Base-by-base conservation (phyloP, 768 basidiomycete genomes). In the Trametes cubensis region DNA sequence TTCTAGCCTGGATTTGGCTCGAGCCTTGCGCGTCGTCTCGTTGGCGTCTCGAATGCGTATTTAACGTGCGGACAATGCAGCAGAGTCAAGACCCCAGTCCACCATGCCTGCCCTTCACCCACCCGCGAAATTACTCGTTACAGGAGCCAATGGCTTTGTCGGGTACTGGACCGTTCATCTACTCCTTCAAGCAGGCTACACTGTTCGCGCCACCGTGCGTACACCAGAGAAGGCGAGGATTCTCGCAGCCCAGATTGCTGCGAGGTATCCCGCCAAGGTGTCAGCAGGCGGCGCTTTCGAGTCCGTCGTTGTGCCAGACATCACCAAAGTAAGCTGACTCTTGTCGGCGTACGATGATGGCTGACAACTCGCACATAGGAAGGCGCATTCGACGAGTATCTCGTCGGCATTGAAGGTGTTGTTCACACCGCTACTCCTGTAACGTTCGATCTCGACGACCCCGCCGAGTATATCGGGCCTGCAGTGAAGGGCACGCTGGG, bases 401-500 rank as follows among this genome's bases (percentile, higher is more conserved):
- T 34, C 11, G 34, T 34, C 34, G 34, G 34, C 34, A 10, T 92
- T 6, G 84, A 89, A 58, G 91, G 80, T 0, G 81, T 94, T 48
- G 80, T 77, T 40, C 89, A 91, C 66, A 84, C 79, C 1, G 88
- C 87, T 0, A 88, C 87, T 0, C 89, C 89, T 0, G 79, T 86
- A 67, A 75, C 80, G 56, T 63, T 76, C 23, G 73, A 80, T 1
- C 78, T 76, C 1, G 75, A 77, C 20, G 79, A 84, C 44, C 74
- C 77, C 3, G 62, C 74, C 5, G 86, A 89, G 60, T 66, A 90
- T 30, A 85, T 90, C 63, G 73, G 71, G 18, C 92, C 92, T 4
- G 91, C 92, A 21, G 81, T 93, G 5, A 74, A 84, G 5, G 91
- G 92, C 1, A 93, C 91, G 0, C 65, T 83, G 0, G 79, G 83